Percentiles rank a stretch among this genome's conserved stretches.
phyloP scores from a whole-genome alignment of 2,329 filamentous ascomycete species.

The Alternaria infectoria region DNA sequence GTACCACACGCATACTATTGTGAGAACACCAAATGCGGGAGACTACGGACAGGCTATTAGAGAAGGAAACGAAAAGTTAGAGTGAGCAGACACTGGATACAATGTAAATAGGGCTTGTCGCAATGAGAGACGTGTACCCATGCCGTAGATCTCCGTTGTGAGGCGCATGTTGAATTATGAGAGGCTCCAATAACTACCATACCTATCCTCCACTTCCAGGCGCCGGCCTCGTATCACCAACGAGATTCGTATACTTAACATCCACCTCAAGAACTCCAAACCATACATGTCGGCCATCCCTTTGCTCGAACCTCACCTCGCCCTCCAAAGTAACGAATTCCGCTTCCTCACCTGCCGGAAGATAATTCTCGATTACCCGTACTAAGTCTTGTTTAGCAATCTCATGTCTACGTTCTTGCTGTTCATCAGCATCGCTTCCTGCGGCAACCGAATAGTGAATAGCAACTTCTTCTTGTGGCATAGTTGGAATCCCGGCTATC shows the following conservation, averaged over 20 bases:
- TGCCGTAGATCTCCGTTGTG: not conserved
- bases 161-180: not conserved
- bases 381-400: not conserved
- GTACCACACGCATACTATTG: constrained; percentile 79
- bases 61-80: constrained; percentile 23
- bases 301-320: not conserved
- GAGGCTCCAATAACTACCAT: not conserved
- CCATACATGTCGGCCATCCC: not conserved
- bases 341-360: not conserved
- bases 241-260: not conserved
- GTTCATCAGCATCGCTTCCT: not conserved
- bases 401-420: not conserved
- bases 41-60: constrained; percentile 72
- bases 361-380: not conserved
- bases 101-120: not conserved
- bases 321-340: not conserved
- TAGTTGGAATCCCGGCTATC: not conserved
- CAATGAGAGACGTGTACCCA: not conserved
- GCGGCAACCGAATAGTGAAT: not conserved
- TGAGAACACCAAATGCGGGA: constrained; percentile 74
- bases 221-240: not conserved
- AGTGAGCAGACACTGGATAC: not conserved
- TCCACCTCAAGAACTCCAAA: not conserved
- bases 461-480: not conserved
- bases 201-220: not conserved